Conservation (phyloP, 306 rosid species). For the Vigna trinervia region DNA sequence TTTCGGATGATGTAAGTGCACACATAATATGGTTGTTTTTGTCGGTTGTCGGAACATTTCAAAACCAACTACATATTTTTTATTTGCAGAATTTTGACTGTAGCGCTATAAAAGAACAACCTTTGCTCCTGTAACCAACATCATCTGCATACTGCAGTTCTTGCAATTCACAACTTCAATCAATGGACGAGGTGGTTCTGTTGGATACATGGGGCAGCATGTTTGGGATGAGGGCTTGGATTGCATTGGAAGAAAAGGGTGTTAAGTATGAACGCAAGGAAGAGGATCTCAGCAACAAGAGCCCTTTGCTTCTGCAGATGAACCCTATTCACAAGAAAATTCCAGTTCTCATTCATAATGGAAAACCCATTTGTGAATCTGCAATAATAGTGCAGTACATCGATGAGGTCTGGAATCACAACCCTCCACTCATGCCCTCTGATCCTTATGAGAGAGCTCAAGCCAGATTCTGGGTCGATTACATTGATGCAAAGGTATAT, state of each 20-base stretch:
- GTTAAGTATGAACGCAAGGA: constrained; percentile 44
- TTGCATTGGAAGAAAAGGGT: constrained; percentile 46
- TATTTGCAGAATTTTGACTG: not conserved
- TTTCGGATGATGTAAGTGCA: not conserved
- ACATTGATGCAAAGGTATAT: constrained; percentile 41
- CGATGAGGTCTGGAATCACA: constrained; percentile 46
- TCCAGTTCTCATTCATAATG: constrained; percentile 60
- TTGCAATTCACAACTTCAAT: not conserved
- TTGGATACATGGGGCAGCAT: constrained; percentile 44
- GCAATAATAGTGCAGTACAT: constrained; percentile 44
- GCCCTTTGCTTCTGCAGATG: constrained; percentile 46
- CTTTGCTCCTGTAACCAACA: not conserved
- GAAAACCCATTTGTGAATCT: constrained; percentile 45
- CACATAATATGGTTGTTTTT: not conserved
- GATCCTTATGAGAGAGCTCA: constrained; percentile 48
- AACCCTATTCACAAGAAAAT: constrained; percentile 58
- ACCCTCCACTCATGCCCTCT: constrained; percentile 23
- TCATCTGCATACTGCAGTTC: not conserved
- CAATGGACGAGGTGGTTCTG: constrained; percentile 42
- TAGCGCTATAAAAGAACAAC: not conserved
- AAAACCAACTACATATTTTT: not conserved
- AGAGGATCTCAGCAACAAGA: constrained; percentile 33
- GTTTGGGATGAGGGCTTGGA: constrained; percentile 42
- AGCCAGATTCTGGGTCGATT: constrained; percentile 51
- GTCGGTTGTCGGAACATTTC: not conserved